phyloP scores from a whole-genome alignment of 2,329 filamentous ascomycete species.

The Kalaharituber pfeilii region DNA sequence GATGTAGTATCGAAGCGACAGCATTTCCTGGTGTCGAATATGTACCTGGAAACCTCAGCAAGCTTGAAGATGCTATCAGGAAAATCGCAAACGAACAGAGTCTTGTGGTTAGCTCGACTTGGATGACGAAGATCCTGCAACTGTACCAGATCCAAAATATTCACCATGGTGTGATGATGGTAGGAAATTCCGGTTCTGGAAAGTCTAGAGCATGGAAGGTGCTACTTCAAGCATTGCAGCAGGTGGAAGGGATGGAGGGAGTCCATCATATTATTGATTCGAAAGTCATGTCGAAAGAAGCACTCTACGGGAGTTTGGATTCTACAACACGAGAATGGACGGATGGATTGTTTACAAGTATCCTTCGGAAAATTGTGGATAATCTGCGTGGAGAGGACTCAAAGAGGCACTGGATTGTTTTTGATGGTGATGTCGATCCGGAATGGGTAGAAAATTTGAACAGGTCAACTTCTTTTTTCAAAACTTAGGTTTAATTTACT shows the following conservation, averaged over 20 bases:
- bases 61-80: constrained; percentile 64
- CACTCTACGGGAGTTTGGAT: constrained; percentile 85
- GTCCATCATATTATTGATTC: constrained; percentile 96
- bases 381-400: constrained; percentile 92
- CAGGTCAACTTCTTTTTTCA: constrained; percentile 30
- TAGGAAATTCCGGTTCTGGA: constrained; percentile 89
- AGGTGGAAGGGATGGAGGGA: constrained; percentile 79
- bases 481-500: constrained; percentile 4
- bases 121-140: constrained; percentile 95
- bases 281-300: constrained; percentile 99
- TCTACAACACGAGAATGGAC: constrained; percentile 98
- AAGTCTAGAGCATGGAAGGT: constrained; percentile 94
- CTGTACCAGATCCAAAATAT: constrained; percentile 96
- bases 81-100: constrained; percentile 70
- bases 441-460: constrained; percentile 99
- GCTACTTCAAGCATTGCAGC: constrained; percentile 74
- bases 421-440: constrained; percentile 95
- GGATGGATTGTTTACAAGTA: constrained; percentile 93
- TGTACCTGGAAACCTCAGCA: constrained; percentile 67
- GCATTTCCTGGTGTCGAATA: constrained; percentile 91
- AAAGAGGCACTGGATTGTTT: constrained; percentile 98
- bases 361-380: constrained; percentile 93
- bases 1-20: constrained; percentile 49
- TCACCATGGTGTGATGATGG: constrained; percentile 99
- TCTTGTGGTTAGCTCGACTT: constrained; percentile 76